Base-by-base conservation (phyloP, 2,329 filamentous ascomycete species). In the Curvularia spicifera region DNA sequence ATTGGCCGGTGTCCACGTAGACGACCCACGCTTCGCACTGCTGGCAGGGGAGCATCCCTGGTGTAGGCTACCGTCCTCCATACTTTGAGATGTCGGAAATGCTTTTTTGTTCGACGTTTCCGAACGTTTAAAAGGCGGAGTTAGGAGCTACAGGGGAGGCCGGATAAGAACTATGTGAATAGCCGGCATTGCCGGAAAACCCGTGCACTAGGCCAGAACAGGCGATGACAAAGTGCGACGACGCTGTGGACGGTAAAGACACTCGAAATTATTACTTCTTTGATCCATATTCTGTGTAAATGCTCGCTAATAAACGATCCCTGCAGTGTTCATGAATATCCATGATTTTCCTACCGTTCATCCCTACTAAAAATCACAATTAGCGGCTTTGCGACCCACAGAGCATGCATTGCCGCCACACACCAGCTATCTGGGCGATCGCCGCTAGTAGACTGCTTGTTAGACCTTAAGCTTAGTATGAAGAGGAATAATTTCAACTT, bases 1-100 rank as follows among this genome's bases (percentile, higher is more conserved):
- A 39, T 66, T 68, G 28, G 64, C 60, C 44, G 52, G 55, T 20
- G 54, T 58, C 67, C 56, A 65, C 42, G 59, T 61, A 44, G 59
- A 48, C 5, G 59, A 46, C n/a, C 44, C 53, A 54, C 47, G 52
- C 35, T 53, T 53, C 44, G 31, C 28, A 45, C 57, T 49, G 22
- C 35, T 33, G 20, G 13, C 28, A 20, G 52, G 28, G 22, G 42
- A 47, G 13, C 24, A 8, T 18, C 18, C 42, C 18, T 45, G 56
- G 42, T 45, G 35, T 20, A 33, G n/a, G 15, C 39, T 58, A 5
- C 20, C 37, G 31, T 35, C 52, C 15, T 39, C 51, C 56, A 58
- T 57, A 18, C 15, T n/a, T 43, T 13, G 28, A 20, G 26, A 43
- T 46, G 20, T 40, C 43, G 18, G 42, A 39, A 35, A 42, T 42